These are phyloP conservation scores for Zasmidium angulare DNA, from an alignment of 2,329 filamentous ascomycete genomes.

Conservation along the genomic window DNA sequence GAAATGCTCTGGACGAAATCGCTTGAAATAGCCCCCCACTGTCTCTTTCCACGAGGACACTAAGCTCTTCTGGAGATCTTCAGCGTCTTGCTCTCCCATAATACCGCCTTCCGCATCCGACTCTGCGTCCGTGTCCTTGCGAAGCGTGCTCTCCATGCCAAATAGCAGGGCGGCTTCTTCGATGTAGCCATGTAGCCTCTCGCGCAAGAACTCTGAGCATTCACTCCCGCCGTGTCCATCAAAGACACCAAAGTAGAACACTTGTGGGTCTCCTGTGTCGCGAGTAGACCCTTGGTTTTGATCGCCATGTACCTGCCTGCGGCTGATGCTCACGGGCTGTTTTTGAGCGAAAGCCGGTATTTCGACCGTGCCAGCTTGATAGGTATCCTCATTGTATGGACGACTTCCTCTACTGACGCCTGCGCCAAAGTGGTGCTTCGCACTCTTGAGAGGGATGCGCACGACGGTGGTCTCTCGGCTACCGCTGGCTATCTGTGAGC, in stretches of 20 bases:
- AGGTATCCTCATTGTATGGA: slow-evolving; percentile 88
- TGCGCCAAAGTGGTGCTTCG: slow-evolving; percentile 93
- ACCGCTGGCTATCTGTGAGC: slow-evolving; percentile 34
- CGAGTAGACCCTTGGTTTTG: slow-evolving; percentile 61
- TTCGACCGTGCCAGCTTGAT: slow-evolving; percentile 90
- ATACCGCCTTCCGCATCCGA: slow-evolving; percentile 44
- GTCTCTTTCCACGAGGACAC: slow-evolving; percentile 76
- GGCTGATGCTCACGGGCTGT: slow-evolving; percentile 64
- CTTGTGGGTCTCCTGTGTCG: slow-evolving; percentile 83
- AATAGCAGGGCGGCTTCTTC: slow-evolving; percentile 78
- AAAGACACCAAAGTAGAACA: slow-evolving; percentile 97
- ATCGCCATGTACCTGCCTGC: slow-evolving; percentile 31
- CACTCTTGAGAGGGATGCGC: slow-evolving; percentile 86
- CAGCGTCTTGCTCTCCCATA: slow-evolving; percentile 59
- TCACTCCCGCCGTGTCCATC: slow-evolving; percentile 91
- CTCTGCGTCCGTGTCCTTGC: slow-evolving; percentile 38
- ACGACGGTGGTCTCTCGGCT: slow-evolving; percentile 83
- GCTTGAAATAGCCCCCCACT: slow-evolving; percentile 90
- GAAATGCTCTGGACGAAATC: slow-evolving; percentile 81
- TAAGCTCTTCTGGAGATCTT: slow-evolving; percentile 68
- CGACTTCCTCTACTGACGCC: slow-evolving; percentile 76
- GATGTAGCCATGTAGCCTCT: slow-evolving; percentile 84
- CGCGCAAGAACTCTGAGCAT: slow-evolving; percentile 81
- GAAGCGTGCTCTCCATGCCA: slow-evolving; percentile 73
- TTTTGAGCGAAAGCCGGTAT: slow-evolving; percentile 89